Conservation (phyloP, 495 filamentous ascomycete species). For the Penicillium taxi region DNA sequence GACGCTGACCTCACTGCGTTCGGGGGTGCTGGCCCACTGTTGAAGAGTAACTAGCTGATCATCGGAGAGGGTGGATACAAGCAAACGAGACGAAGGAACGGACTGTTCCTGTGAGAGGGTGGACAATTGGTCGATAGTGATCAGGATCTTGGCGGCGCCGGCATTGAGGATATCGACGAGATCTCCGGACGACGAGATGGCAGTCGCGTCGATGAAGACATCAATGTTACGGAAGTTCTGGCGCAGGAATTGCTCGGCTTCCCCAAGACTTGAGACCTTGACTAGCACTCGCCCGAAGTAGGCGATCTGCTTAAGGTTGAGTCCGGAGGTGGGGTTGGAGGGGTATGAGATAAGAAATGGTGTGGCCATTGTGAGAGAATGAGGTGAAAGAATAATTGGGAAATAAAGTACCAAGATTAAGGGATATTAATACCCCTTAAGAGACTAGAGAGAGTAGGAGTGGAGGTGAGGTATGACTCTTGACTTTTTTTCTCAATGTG, state of each 20-base stretch:
- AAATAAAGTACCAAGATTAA: not conserved
- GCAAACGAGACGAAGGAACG: constrained; percentile 50
- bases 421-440: not conserved
- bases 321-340: constrained; percentile 39
- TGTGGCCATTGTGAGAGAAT: constrained; percentile 37
- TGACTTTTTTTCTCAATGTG: not conserved
- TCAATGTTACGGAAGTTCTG: constrained; percentile 58
- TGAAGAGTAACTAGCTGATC: constrained; percentile 29
- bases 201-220: constrained; percentile 69
- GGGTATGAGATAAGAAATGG: constrained; percentile 43
- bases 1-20: constrained; percentile 48
- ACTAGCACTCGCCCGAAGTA: constrained; percentile 73
- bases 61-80: constrained; percentile 38
- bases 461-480: constrained; percentile 1
- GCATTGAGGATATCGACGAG: constrained; percentile 73
- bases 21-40: constrained; percentile 34
- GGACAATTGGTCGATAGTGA: constrained; percentile 57
- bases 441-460: not conserved
- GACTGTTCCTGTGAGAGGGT: constrained; percentile 44
- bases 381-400: constrained; percentile 2
- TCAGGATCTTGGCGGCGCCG: constrained; percentile 82
- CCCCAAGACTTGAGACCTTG: constrained; percentile 48
- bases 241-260: constrained; percentile 61
- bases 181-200: constrained; percentile 58
- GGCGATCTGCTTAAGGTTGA: constrained; percentile 62